Evolutionary conservation across 2,329 filamentous ascomycete species (phyloP).

Genomic region (Penicillium sp.): DNA sequence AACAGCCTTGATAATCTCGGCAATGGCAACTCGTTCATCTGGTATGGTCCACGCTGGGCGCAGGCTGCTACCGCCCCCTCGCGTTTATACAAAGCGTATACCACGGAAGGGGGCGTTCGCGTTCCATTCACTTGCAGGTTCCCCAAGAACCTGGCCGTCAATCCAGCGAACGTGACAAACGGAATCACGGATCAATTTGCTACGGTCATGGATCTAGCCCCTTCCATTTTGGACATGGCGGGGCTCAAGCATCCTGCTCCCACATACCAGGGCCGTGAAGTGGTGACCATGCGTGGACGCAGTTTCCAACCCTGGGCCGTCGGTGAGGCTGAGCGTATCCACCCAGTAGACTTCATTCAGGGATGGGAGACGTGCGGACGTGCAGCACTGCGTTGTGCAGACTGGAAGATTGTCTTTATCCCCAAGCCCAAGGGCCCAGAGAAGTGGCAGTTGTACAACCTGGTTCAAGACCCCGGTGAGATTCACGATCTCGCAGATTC

Average conservation of each 20-base stretch:
- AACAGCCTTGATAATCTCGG: slow-evolving; percentile 61
- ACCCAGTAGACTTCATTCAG: slow-evolving; percentile 54
- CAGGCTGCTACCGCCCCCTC: slow-evolving; percentile 55
- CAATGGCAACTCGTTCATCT: slow-evolving; percentile 59
- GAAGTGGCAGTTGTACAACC: slow-evolving; percentile 60
- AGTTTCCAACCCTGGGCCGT: slow-evolving; percentile 48
- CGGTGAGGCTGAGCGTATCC: slow-evolving; percentile 42
- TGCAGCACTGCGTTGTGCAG: slow-evolving; percentile 56
- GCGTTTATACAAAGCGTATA: slow-evolving; percentile 52
- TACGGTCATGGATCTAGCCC: slow-evolving; percentile 56
- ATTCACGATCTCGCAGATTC: slow-evolving; percentile 46
- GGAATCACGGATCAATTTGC: slow-evolving; percentile 54
- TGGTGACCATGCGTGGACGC: slow-evolving; percentile 55
- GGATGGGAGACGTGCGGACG: slow-evolving; percentile 61
- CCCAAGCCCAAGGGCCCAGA: slow-evolving; percentile 58
- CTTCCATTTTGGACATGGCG: slow-evolving; percentile 47
- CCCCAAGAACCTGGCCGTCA: slow-evolving; percentile 29
- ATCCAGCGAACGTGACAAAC: slow-evolving; percentile 22
- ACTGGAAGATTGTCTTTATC: slow-evolving; percentile 62
- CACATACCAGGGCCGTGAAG: slow-evolving; percentile 51
- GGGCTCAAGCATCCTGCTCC: slow-evolving; percentile 55
- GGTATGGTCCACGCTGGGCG: slow-evolving; percentile 62
- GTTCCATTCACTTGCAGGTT: slow-evolving; percentile 55
- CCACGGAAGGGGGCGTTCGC: slow-evolving; percentile 54
- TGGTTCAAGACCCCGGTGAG: slow-evolving; percentile 55